Base-by-base conservation (phyloP, 257 asterid species). In the Mentha longifolia region DNA sequence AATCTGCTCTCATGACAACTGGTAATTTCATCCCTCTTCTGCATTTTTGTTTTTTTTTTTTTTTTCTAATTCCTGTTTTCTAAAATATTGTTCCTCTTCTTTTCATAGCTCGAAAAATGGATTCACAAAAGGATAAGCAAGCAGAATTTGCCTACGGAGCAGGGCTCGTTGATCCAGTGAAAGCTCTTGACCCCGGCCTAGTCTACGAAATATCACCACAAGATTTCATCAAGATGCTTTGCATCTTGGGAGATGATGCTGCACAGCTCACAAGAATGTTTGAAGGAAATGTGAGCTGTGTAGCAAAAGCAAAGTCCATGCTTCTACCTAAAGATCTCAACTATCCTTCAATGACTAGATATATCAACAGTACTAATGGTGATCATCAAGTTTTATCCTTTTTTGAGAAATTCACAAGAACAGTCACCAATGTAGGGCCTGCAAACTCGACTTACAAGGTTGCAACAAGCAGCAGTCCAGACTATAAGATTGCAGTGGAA, bases 1-100 rank as follows among this genome's bases (percentile, higher is more conserved):
- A 73, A 67, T 78, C 82, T 13, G 75, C 82, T 19, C 82, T 78
- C 3, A 78, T 77, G 78, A 77, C 75, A 67, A 68, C 78, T 1
- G 81, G 81, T 67, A 22, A 0, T 22, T 22, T 22, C 25, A 0
- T n/a, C n/a, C n/a, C n/a, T n/a, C n/a, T n/a, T n/a, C n/a, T n/a
- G n/a, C n/a, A n/a, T n/a, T n/a, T n/a, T n/a, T n/a, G n/a, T n/a
- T n/a, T n/a, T n/a, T n/a, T n/a, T 22, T 22, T 22, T 1, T 22
- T 22, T 22, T 22, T 22, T 22, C 25, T 22, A 22, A 2, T 22
- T 22, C 25, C 25, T 2, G 1, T 22, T 2, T 1, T 22, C 25
- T 22, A 2, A 22, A 22, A 22, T 22, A 22, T 22, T 22, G 25
- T n/a, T n/a, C n/a, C n/a, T n/a, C n/a, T n/a, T n/a, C 2, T 22